These are phyloP conservation scores for Baudoinia panamericana DNA, from an alignment of 495 filamentous ascomycete species.

Conservation along the genomic window DNA sequence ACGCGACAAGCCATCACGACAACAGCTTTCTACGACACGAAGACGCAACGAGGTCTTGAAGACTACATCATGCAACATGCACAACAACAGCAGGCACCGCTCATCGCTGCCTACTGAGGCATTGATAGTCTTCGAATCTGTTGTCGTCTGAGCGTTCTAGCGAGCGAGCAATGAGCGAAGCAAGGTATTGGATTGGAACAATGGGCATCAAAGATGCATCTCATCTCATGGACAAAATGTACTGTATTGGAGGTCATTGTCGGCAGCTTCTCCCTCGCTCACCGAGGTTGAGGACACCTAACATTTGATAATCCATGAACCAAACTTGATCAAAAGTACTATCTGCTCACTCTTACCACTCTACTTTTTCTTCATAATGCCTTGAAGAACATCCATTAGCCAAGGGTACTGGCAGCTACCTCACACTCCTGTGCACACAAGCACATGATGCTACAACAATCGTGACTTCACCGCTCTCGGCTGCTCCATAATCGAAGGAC, in stretches of 20 bases:
- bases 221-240: conserved; percentile 12
- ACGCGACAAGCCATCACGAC: conserved; percentile 41
- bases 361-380: too few species aligned
- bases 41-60: conserved; percentile 16
- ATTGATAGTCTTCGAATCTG: not conserved
- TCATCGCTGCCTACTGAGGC: conserved; percentile 13
- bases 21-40: conserved; percentile 35
- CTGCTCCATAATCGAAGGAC: too few species aligned
- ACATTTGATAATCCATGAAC: too few species aligned
- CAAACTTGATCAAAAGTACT: too few species aligned
- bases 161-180: conserved; percentile 7
- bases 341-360: too few species aligned
- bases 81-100: conserved; percentile 6
- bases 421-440: too few species aligned
- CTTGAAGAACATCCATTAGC: too few species aligned
- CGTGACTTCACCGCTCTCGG: too few species aligned
- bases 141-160: conserved; percentile 9
- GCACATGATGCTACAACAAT: too few species aligned
- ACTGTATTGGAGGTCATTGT: too few species aligned
- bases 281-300: not conserved
- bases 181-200: not conserved
- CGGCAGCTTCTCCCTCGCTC: not conserved
- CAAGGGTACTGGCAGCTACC: too few species aligned
- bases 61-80: conserved; percentile 13
- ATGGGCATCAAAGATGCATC: conserved; percentile 2